Base-by-base conservation (phyloP, 1,284 basidiomycete species). In the Sanghuangporus sanghuang region DNA sequence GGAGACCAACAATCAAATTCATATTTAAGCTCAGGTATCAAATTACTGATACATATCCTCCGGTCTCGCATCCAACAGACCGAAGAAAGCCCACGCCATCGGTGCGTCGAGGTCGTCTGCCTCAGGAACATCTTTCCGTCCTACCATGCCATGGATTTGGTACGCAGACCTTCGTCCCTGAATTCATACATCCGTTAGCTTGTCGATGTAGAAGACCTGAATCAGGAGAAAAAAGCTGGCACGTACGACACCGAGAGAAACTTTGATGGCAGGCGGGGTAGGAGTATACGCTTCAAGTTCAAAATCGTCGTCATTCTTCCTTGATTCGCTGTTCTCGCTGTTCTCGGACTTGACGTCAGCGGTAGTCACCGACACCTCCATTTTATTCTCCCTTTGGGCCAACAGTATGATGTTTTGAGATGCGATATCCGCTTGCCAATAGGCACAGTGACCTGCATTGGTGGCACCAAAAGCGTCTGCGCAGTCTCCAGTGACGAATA, bases 401-500 rank as follows among this genome's bases (percentile, higher is more conserved):
- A 86, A 77, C 60, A 71, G 73, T 5, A 86, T 48, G 40, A 86
- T 76, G 66, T 87, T 87, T 18, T 74, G 69, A 18, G 80, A 84
- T 1, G 85, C 85, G 8, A 85, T 74, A 61, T 81, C 80, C 36
- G 79, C 84, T 74, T 87, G 85, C 64, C 77, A 81, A 70, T 84
- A 86, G 1, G 89, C 87, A 38, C 81, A 88, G 72, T 92, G 87
- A 0, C 90, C 89, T 5, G 88, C 87, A 59, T 86, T 83, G 58
- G 86, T 81, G 0, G 86, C 87, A 3, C 85, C 86, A 77, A 77
- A 92, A 2, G 86, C 85, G 68, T 88, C 86, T 1, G 87, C 87
- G 3, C 84, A 79, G 66, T 91, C 89, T 4, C 89, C 89, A 9
- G 89, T 75, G 6, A 81, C 85, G 70, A 89, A 92, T 14, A 90